These are phyloP conservation scores for Silene conica DNA, from an alignment of 148 eudicot species.

Conservation along the genomic window DNA sequence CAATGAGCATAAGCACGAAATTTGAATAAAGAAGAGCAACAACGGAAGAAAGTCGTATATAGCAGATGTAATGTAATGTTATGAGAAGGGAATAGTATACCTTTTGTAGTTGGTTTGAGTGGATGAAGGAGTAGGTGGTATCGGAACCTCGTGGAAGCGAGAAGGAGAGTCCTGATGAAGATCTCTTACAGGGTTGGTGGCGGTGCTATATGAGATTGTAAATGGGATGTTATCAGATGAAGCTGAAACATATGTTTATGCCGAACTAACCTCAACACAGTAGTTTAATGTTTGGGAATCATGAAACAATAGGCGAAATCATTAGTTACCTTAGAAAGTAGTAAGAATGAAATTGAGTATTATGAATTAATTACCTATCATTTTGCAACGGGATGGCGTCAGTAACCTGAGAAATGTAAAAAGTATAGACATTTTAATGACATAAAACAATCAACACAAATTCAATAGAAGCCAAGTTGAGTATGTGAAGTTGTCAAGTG, in stretches of 20 bases:
- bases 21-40: background rate
- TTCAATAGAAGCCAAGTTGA: background rate
- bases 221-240: background rate
- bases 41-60: too few species aligned
- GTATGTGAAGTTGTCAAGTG: too few species aligned
- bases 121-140: background rate
- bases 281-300: too few species aligned
- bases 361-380: background rate
- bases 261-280: background rate
- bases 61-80: too few species aligned
- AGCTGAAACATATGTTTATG: background rate
- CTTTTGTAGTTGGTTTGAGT: background rate
- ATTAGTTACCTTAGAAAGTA: too few species aligned
- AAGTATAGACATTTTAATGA: background rate
- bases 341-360: background rate
- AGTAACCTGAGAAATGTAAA: slow-evolving; percentile 4
- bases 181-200: background rate
- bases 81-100: background rate
- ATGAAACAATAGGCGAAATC: too few species aligned
- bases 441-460: background rate
- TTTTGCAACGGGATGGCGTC: background rate
- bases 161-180: background rate
- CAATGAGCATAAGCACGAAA: too few species aligned
- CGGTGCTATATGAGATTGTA: background rate
- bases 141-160: background rate